Base-by-base conservation (phyloP, 1,284 basidiomycete genomes). In the Boletus chippewaensis region DNA sequence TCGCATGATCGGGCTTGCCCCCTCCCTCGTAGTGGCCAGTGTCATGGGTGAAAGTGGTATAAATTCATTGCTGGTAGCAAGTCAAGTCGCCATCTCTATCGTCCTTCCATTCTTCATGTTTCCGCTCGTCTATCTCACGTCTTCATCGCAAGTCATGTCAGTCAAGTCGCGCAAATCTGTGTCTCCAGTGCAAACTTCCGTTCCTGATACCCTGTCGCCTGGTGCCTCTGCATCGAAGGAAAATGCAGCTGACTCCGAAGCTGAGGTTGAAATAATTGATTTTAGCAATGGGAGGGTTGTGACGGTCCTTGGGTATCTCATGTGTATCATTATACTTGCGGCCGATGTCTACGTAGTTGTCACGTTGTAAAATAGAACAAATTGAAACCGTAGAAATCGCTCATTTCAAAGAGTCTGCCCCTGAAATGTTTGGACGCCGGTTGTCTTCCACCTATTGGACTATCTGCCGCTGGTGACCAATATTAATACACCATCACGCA, bases 21-120 rank as follows among this genome's bases (percentile, higher is more conserved):
- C 95, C 2, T 85, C 91, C 11, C 78, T 93, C 63, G 74, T 80
- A 3, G 87, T 97, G 35, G 91, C 93, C 0, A 71, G 84, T 11
- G 76, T 83, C 0, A 74, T 89, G 7, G 95, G 95, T 0, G 74
- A 80, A 42, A 59, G 69, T 3, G 95, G 95, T 1, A 78, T 98
- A 54, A 83, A 91, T 65, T 71, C 78, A 1, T 79, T 98, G 49
- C 80, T 99, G 13, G 87, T 97, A 43, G 84, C 80, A 1, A 92
- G 84, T 11, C 95, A 98, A 70, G 94, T 95, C 47, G 79, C 86
- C 9, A 77, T 99, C 20, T 87, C 86, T 39, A 81, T 98, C 61
- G 83, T 93, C 4, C 79, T 98, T 15, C 95, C 95, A 0, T 95
- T 94, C 66, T 80, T 94, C 64, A 79, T 84, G 16, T 77, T 91